Conservation (phyloP, 192 early-diverging fungal genomes). For the Coemansia sp. region DNA sequence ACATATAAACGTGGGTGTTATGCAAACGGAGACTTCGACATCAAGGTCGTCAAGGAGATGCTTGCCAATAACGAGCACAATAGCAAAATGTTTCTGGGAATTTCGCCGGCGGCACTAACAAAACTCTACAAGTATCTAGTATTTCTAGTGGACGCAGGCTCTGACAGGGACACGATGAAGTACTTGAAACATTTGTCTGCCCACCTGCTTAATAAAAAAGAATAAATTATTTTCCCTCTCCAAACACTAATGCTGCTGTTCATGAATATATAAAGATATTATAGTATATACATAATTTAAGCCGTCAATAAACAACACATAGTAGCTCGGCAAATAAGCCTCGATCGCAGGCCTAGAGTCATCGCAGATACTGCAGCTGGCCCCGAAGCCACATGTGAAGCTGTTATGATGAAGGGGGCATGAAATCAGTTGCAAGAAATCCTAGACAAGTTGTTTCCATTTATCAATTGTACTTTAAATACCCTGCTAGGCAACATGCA, state of each 20-base stretch:
- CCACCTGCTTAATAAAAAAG: background rate
- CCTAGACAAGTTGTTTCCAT: no score
- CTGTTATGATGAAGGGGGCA: no score
- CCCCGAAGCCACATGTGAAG: no score
- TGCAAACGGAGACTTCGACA: background rate
- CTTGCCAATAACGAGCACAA: constrained; percentile 2
- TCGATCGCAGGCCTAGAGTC: no score
- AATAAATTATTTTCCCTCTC: background rate
- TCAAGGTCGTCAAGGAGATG: constrained; percentile 15
- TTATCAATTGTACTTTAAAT: no score
- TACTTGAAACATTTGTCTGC: constrained; percentile 6
- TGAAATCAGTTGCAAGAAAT: no score
- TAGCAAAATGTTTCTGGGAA: constrained; percentile 26
- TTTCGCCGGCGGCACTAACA: constrained; percentile 22
- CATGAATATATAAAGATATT: background rate
- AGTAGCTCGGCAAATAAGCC: no score
- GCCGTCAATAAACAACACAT: background rate
- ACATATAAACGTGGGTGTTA: constrained; percentile 12
- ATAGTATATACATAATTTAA: background rate
- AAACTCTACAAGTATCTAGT: constrained; percentile 27
- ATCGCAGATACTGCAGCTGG: no score
- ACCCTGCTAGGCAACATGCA: no score
- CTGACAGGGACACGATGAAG: background rate
- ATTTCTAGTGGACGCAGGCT: constrained; percentile 2
- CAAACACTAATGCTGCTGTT: background rate